Percentiles rank a stretch among this genome's conserved stretches.
Conservation (phyloP, 1,284 basidiomycete species). For the Sporisorium scitamineum region DNA sequence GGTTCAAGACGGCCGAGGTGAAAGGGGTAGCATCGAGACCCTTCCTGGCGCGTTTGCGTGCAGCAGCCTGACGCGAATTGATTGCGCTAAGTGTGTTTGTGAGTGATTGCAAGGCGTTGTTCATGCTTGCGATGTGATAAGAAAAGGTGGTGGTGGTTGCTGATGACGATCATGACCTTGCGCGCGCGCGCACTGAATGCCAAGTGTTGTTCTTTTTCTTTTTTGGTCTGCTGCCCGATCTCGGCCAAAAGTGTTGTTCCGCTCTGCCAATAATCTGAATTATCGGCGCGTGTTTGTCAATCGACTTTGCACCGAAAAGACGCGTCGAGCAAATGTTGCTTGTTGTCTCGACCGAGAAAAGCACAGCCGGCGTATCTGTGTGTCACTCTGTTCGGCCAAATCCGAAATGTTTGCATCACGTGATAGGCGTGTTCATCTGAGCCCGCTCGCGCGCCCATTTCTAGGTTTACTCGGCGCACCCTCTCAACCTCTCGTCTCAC, state of each 20-base stretch:
- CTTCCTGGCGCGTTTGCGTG: slow-evolving; percentile 40
- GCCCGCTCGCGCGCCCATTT: too few relatives aligned
- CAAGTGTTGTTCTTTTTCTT: slow-evolving; percentile 28
- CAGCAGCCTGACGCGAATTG: slow-evolving; percentile 44
- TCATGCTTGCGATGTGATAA: slow-evolving; percentile 44
- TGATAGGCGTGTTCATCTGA: too few relatives aligned
- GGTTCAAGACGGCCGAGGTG: slow-evolving; percentile 63
- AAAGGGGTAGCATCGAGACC: slow-evolving; percentile 53
- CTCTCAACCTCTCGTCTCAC: too few relatives aligned
- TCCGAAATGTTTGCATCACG: too few relatives aligned
- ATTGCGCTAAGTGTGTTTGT: slow-evolving; percentile 59
- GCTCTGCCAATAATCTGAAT: too few relatives aligned
- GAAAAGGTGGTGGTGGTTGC: slow-evolving; percentile 14
- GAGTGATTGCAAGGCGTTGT: slow-evolving; percentile 58
- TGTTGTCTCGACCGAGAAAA: slow-evolving; percentile 25
- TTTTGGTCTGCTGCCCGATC: slow-evolving; percentile 10
- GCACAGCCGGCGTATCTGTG: neutral
- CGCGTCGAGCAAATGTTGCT: slow-evolving; percentile 18
- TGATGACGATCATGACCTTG: neutral
- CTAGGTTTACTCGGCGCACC: too few relatives aligned
- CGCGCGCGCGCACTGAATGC: neutral
- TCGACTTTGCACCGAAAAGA: neutral
- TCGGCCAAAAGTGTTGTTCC: slow-evolving; percentile 12
- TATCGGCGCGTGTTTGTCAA: slow-evolving; percentile 15
- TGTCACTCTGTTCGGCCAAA: slow-evolving; percentile 15